Base-by-base conservation (phyloP, 192 early-diverging fungal species). In the Backusella australiensis region DNA sequence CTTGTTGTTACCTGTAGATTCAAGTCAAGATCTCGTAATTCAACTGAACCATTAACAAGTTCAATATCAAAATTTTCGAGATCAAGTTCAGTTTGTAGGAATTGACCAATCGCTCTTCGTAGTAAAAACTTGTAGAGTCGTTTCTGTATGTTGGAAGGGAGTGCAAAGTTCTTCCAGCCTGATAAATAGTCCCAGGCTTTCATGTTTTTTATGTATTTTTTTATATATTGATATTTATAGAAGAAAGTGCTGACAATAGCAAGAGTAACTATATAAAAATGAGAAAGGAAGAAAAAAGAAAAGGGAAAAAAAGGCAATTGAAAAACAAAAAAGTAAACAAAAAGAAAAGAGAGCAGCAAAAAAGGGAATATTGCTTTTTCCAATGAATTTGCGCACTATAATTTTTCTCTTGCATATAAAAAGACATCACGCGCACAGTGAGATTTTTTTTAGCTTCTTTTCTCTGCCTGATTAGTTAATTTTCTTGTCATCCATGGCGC, bases 1-100 rank as follows among this genome's bases (percentile, higher is more conserved):
- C 29, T 39, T 32, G 29, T 19, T 21, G 85, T 80, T 88, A 92
- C 95, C 81, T 91, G 87, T 46, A 91, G 78, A 74, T 94, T 95
- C 36, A 97, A 90, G 74, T 92, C 85, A 21, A 97, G 83, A 73
- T 96, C 93, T 41, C 89, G 87, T 49, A 97, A 87, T 44, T 90
- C 87, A 32, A 97, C 85, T 32, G 87, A 86, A 4, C 94, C 96
- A 52, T 91, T 88, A 41, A 89, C 89, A 12, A 97, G 87, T 86
- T 94, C 90, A 41, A 97, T 91, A 76, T 97, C 96, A 72, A 96
- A 88, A 77, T 95, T 90, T 44, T 93, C 93, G 67, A 92, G 86
- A 67, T 94, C 89, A 34, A 95, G 84, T 29, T 95, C 89, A 69
- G 86, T 81, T 17, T 91, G 89, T 44, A 97, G 84, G 75, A 96